These are phyloP conservation scores for Monosporozyma unispora DNA, from an alignment of 805 yeast species.

Conservation along the genomic window DNA sequence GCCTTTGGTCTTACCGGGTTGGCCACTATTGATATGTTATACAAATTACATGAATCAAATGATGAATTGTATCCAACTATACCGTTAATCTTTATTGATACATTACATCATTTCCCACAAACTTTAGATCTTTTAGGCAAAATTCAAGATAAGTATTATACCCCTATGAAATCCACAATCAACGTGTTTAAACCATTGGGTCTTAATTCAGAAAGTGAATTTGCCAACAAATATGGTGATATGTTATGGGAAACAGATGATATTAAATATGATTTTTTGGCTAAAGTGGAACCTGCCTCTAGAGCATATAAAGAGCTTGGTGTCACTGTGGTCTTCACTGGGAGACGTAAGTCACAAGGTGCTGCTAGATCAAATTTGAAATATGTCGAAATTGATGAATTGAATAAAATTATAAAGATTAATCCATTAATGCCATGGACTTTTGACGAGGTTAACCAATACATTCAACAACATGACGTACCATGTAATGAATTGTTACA, in stretches of 20 bases:
- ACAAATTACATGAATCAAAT: constrained; percentile 35
- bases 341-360: constrained; percentile 85
- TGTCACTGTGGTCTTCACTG: constrained; percentile 84
- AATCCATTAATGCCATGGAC: constrained; percentile 84
- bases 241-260: constrained; percentile 80
- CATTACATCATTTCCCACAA: constrained; percentile 92
- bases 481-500: constrained; percentile 82
- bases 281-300: constrained; percentile 86
- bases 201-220: constrained; percentile 49
- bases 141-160: constrained; percentile 45
- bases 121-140: constrained; percentile 64
- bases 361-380: constrained; percentile 66
- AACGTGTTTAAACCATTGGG: constrained; percentile 62
- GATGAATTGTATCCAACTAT: constrained; percentile 23
- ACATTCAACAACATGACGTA: constrained; percentile 61
- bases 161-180: constrained; percentile 30
- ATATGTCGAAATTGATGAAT: constrained; percentile 65
- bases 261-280: constrained; percentile 69
- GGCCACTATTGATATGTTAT: constrained; percentile 76
- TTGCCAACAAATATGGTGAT: constrained; percentile 60
- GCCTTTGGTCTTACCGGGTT: constrained; percentile 93
- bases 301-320: constrained; percentile 67
- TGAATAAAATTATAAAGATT: constrained; percentile 67
- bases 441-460: constrained; percentile 59
- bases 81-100: constrained; percentile 80